These are phyloP conservation scores for Pseudonitzschia multiseries DNA, from an alignment of 108 stramenopile genomes.

Conservation along the genomic window DNA sequence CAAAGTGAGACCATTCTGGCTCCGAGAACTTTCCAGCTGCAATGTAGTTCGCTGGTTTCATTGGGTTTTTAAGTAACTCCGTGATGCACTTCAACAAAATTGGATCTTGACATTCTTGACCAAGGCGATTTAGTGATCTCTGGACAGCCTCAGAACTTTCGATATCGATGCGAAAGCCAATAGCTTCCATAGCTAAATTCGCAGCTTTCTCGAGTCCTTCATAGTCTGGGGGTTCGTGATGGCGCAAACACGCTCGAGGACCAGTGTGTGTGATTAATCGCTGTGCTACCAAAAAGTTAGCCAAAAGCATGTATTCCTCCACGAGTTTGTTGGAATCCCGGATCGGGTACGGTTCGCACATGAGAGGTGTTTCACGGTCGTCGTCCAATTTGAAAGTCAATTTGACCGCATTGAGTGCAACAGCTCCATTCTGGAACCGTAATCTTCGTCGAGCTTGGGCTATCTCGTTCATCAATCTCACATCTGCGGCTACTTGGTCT, in stretches of 20 bases:
- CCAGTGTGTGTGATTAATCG: slow-evolving; percentile 85
- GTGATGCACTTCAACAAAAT: slow-evolving; percentile 81
- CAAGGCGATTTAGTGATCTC: slow-evolving; percentile 69
- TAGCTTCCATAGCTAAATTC: slow-evolving; percentile 51
- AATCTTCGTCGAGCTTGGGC: slow-evolving; percentile 78
- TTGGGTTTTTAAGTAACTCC: slow-evolving; percentile 83
- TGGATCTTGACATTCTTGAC: slow-evolving; percentile 68
- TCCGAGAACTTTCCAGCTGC: slow-evolving; percentile 70
- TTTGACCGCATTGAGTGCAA: slow-evolving; percentile 88
- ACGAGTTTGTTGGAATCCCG: slow-evolving; percentile 91
- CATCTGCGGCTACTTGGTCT: slow-evolving; percentile 84
- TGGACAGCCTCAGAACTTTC: slow-evolving; percentile 72
- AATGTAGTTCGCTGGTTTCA: slow-evolving; percentile 90
- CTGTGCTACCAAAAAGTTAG: slow-evolving; percentile 96
- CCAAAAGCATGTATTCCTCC: slow-evolving; percentile 98
- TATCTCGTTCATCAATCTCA: slow-evolving; percentile 85
- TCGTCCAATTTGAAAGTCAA: slow-evolving; percentile 87
- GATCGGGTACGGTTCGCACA: slow-evolving; percentile 86
- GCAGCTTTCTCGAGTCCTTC: slow-evolving; percentile 71
- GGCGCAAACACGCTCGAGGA: slow-evolving; percentile 70
- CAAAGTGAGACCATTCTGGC: slow-evolving; percentile 85
- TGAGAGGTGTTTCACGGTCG: slow-evolving; percentile 83
- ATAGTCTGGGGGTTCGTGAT: slow-evolving; percentile 68
- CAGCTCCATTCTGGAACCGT: slow-evolving; percentile 89
- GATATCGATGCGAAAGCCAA: slow-evolving; percentile 67